Evolutionary conservation across 2,329 filamentous ascomycete species (phyloP).

Genomic region (Penicillium sp.): DNA sequence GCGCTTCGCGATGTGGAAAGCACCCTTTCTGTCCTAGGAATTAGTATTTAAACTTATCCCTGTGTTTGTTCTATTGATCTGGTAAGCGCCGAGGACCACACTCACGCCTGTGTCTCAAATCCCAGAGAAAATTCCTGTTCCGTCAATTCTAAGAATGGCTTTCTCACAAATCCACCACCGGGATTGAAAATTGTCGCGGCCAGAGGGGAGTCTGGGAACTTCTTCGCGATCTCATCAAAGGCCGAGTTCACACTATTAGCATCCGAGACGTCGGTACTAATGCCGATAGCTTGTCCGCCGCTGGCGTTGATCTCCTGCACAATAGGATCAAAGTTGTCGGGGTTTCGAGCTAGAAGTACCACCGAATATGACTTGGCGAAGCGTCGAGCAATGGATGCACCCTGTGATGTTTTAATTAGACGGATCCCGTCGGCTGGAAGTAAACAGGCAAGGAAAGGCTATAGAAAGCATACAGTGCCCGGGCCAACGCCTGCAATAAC

Average conservation of each 20-base stretch:
- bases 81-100: background rate
- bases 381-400: constrained; percentile 62
- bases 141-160: constrained; percentile 65
- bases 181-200: constrained; percentile 66
- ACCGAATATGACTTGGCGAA: constrained; percentile 64
- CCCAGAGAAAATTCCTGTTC: constrained; percentile 60
- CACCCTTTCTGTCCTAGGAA: constrained; percentile 54
- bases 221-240: constrained; percentile 57
- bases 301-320: constrained; percentile 63
- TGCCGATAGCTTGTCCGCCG: constrained; percentile 64
- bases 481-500: constrained; percentile 53
- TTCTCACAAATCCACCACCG: constrained; percentile 60
- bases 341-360: constrained; percentile 62
- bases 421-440: background rate
- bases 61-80: too few species aligned
- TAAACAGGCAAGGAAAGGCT: background rate
- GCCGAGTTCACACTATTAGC: constrained; percentile 57
- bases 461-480: constrained; percentile 41
- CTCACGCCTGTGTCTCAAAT: constrained; percentile 56
- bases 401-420: constrained; percentile 47
- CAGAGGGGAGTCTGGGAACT: constrained; percentile 52
- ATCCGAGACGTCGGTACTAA: constrained; percentile 63
- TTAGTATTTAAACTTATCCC: too few species aligned
- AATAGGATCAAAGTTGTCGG: constrained; percentile 59
- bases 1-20: constrained; percentile 75